Evolutionary conservation across 495 filamentous ascomycete species (phyloP).

Genomic region (Ascobolus immersus): DNA sequence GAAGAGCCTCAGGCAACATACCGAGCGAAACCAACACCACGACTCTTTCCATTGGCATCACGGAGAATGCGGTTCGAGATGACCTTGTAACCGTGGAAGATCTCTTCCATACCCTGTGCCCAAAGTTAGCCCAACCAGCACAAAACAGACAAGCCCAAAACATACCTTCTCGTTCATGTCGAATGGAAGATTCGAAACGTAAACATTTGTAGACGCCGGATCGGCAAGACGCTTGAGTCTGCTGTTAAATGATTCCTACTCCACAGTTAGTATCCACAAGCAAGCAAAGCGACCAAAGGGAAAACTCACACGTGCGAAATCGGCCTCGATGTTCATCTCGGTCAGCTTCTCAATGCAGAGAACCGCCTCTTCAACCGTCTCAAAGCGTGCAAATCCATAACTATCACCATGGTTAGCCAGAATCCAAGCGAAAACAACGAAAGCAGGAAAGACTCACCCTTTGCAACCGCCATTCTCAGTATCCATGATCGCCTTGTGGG

Average conservation of each 20-base stretch:
- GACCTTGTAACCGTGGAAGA: constrained; percentile 62
- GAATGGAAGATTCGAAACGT: constrained; percentile 83
- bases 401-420: constrained; percentile 23
- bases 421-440: neutral
- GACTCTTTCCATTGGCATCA: constrained; percentile 67
- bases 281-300: neutral
- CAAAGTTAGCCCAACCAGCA: constrained; percentile 10
- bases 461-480: constrained; percentile 75
- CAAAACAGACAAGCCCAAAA: constrained; percentile 5
- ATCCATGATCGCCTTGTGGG: constrained; percentile 94
- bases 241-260: constrained; percentile 79
- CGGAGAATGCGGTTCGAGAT: constrained; percentile 82
- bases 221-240: constrained; percentile 82
- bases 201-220: constrained; percentile 71
- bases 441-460: constrained; percentile 32
- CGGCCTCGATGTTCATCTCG: constrained; percentile 80
- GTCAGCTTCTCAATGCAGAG: constrained; percentile 92
- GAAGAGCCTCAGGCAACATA: constrained; percentile 19
- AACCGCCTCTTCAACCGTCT: constrained; percentile 64
- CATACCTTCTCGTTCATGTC: constrained; percentile 67
- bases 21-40: constrained; percentile 94
- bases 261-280: constrained; percentile 6
- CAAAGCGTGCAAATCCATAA: constrained; percentile 90
- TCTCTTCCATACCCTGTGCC: constrained; percentile 40
- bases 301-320: constrained; percentile 58